Base-by-base conservation (phyloP, 2,329 filamentous ascomycete species). In the Plenodomus lindquistii region DNA sequence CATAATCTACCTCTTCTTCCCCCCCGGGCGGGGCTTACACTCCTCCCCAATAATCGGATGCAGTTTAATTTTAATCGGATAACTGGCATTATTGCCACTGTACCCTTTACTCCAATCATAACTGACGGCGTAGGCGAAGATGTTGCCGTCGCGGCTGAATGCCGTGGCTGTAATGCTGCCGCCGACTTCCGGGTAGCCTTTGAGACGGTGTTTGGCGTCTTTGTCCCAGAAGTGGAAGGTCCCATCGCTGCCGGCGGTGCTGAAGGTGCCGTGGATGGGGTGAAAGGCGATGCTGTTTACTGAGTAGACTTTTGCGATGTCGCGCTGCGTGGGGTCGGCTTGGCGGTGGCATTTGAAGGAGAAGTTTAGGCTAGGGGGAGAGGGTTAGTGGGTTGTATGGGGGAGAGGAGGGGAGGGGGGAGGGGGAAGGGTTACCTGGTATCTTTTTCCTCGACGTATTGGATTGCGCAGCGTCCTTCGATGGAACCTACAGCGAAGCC, bases 51-150 rank as follows among this genome's bases (percentile, higher is more conserved):
- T 51, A 19, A 80, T 69, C 0, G 77, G 76, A 57, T 80, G 78
- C 47, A 80, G 62, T 70, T 79, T 79, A 51, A 80, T 73, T 66
- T 79, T 79, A 57, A 75, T 77, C 3, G 76, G 73, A n/a, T 74
- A 70, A 58, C 72, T 59, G 48, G 85, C 85, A 20, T 79, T 94
- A 75, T 97, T 97, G 59, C 80, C 84, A 57, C 88, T 84, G 76
- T 93, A 97, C 15, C 94, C 94, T 79, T 99, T 97, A 77, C 88
- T 91, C 94, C 94, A 99, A 77, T 99, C 94, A 73, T 99, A 99
- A 70, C 91, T 91, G 40, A 97, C 84, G 20, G 92, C 91, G 50
- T 79, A 80, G 8, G 77, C 77, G 52, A 80, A 80, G 55, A 80
- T 78, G 57, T 71, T 86, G 43, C 94, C 94, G 48, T 81, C 87